Evolutionary conservation across 495 filamentous ascomycete genomes (phyloP).

Genomic region (Chaetomium tenue): DNA sequence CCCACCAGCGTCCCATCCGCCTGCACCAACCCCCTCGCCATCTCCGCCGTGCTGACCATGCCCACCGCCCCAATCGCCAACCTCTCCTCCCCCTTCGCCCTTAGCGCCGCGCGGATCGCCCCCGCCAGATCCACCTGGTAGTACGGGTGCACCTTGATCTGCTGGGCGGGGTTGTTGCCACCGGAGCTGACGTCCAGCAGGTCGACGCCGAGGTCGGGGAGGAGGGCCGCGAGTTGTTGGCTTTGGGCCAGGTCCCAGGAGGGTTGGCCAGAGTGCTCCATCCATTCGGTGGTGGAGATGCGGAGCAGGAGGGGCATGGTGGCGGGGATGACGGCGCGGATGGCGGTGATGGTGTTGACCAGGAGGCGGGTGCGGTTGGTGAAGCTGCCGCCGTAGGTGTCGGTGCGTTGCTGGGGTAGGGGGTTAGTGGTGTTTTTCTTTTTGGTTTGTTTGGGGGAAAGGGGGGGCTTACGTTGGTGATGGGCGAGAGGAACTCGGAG

Average conservation of each 20-base stretch:
- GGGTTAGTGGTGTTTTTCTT: background rate
- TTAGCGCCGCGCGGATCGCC: conserved; percentile 56
- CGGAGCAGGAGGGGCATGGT: conserved; percentile 65
- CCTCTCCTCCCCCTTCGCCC: conserved; percentile 52
- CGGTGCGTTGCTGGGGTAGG: conserved; percentile 43
- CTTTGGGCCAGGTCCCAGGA: conserved; percentile 66
- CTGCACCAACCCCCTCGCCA: conserved; percentile 58
- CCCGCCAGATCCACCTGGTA: conserved; percentile 67
- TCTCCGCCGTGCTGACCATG: conserved; percentile 61
- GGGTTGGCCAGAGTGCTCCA: conserved; percentile 53
- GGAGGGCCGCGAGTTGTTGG: conserved; percentile 59
- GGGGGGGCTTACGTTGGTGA: conserved; percentile 48
- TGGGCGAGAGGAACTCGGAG: conserved; percentile 60
- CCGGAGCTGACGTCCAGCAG: conserved; percentile 72
- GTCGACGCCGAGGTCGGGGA: conserved; percentile 67
- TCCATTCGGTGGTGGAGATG: conserved; percentile 71
- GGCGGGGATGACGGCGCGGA: conserved; percentile 54
- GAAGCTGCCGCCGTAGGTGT: conserved; percentile 58
- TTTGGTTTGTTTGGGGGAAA: too few species aligned
- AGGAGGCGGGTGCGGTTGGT: conserved; percentile 55
- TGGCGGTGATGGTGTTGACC: conserved; percentile 47
- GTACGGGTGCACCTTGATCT: conserved; percentile 53
- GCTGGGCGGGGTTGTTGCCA: conserved; percentile 61
- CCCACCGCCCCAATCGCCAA: conserved; percentile 73
- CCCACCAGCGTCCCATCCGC: conserved; percentile 29